Evolutionary conservation across 2,329 filamentous ascomycete genomes (phyloP), one percentile per base, ranked within the genome.

Genomic region (Akanthomyces dipterigenus): DNA sequence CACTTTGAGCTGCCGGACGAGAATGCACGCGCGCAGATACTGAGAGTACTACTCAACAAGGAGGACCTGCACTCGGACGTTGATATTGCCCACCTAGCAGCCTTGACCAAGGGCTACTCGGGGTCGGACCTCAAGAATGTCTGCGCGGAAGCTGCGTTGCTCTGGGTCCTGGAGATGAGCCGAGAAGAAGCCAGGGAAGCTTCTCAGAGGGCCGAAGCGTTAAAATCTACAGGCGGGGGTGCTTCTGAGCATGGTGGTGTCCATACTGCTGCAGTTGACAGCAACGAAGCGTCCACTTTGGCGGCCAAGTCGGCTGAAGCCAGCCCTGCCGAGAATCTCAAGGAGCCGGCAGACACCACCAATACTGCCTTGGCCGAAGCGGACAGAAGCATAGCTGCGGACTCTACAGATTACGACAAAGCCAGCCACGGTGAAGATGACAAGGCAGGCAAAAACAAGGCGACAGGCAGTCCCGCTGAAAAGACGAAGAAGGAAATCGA

Each of bases 91-190:
- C 70, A 74, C 9, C 66, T 82, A 3, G 78, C 79, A 3, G 71
- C 68, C 28, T 72, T 73, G 18, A 82, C 80, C 1, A 72, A 75
- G 0, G 72, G 78, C 28, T 82, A 81, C 64, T 81, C 79, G 0
- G 80, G 80, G 18, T 81, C 78, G 1, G 80, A 82, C 63, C 68
- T 82, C 55, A 82, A 81, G 68, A 82, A 79, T 63, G 68, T 82
- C 24, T 76, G 75, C 22, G 78, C 45, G n/a, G 55, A 59, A n/a
- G 55, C 55, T 1, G 55, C 55, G 3, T 18, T 59, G 9, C 45
- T 49, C 3, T 59, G 55, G 45, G 18, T 56, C 4, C 22, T 56
- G 22, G 42, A 48, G 7, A 5, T 38, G 40, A 36, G n/a, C 11
- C 54, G 34, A 24, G 36, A 16, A 5, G 22, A n/a, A 2, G 53